Base-by-base conservation (phyloP, 768 basidiomycete species). In the Nevesoporus exiguus region DNA sequence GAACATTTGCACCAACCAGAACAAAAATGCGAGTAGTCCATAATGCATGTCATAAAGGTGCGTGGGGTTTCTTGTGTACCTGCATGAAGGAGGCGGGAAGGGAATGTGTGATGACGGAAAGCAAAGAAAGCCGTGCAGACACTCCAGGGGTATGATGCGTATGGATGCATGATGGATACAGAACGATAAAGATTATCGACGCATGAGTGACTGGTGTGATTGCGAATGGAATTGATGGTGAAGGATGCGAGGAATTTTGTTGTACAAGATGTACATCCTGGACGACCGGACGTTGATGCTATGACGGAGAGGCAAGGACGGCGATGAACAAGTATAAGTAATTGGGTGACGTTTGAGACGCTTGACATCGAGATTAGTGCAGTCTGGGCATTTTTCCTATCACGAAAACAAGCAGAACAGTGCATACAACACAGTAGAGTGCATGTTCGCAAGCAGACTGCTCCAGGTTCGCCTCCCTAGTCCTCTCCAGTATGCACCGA, bases 101-200 rank as follows among this genome's bases (percentile, higher is more conserved):
- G 22, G 51, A 61, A 55, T 49, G 56, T 54, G 43, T 56, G 46
- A 51, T 47, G 53, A 54, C 45, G 24, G 44, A 56, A 54, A 52
- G 37, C 43, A 40, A 52, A 41, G 41, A 58, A 55, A 52, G 25
- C 46, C 46, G 55, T 50, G 53, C 37, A 55, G 48, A 61, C 50
- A 54, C 58, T 57, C 56, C 59, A 58, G 54, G 33, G 61, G 60
- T 69, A 69, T 67, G 63, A 45, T 63, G 61, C 56, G 60, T 56
- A 55, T 67, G 58, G 46, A 42, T 61, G 68, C 58, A 61, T 60
- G 66, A 68, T 66, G 64, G 68, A 71, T 69, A 71, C 70, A 70
- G 42, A 70, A 61, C 57, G 67, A 65, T 65, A 66, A 69, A 49
- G 52, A 61, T 63, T 68, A 65, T 56, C 59, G 60, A 49, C 64